These are phyloP conservation scores for Pinus taeda DNA, from an alignment of 75 land plant species.

Conservation along the genomic window DNA sequence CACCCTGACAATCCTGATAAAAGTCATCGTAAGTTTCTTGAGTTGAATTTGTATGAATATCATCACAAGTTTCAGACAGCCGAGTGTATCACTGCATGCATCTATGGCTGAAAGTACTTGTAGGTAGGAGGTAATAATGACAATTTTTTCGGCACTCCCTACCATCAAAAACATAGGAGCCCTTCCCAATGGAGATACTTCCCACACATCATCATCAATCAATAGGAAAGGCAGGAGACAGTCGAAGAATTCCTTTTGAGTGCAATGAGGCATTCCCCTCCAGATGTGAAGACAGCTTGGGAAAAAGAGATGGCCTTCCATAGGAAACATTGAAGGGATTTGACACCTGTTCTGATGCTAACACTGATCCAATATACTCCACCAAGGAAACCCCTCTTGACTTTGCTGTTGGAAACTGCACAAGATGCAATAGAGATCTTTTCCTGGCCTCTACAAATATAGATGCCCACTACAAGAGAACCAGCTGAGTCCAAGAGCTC, in stretches of 20 bases:
- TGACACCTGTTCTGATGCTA: neutral
- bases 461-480: conserved; percentile 4
- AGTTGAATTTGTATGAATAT: neutral
- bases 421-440: conserved; percentile 11
- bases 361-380: conserved; percentile 8
- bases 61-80: neutral
- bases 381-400: conserved; percentile 9
- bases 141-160: conserved; percentile 5
- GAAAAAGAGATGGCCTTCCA: conserved; percentile 9
- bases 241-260: conserved; percentile 4
- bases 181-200: conserved; percentile 9
- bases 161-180: conserved; percentile 13
- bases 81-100: neutral
- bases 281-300: conserved; percentile 5
- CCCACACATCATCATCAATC: conserved; percentile 9
- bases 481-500: neutral
- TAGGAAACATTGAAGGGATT: conserved; percentile 2
- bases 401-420: conserved; percentile 4
- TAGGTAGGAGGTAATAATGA: conserved; percentile 1
- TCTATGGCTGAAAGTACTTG: neutral
- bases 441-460: conserved; percentile 6
- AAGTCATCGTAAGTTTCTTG: conserved; percentile 1
- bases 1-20: conserved; percentile 8
- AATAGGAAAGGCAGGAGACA: conserved; percentile 8
- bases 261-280: conserved; percentile 10